Conservation (phyloP, 164 flowering plant genomes). For the Stephania yunnanensis region DNA sequence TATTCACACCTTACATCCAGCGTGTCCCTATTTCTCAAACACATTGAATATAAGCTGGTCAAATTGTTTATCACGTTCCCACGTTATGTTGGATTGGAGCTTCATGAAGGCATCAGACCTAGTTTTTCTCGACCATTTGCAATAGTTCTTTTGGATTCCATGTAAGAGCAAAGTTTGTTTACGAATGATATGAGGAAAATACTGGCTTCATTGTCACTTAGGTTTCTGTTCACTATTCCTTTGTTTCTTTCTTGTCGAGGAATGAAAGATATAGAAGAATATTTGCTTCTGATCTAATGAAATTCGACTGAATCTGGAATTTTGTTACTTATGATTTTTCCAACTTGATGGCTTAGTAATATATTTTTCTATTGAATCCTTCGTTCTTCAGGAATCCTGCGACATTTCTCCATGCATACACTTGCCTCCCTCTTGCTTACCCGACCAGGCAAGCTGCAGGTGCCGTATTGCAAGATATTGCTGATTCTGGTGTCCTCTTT, state of each 20-base stretch:
- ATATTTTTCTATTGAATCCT: neutral
- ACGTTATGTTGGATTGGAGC: no score
- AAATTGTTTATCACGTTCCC: no score
- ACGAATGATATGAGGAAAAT: neutral
- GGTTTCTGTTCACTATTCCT: neutral
- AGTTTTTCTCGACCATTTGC: neutral
- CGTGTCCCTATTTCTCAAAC: no score
- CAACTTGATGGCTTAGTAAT: neutral
- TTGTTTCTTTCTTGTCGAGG: neutral
- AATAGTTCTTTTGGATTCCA: neutral
- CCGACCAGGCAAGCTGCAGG: slow-evolving; percentile 98
- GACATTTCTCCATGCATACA: slow-evolving; percentile 33
- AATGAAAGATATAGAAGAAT: neutral
- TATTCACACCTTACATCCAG: no score
- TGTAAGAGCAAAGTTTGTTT: neutral
- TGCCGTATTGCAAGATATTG: slow-evolving; percentile 93
- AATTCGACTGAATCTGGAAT: neutral
- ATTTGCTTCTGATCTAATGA: neutral
- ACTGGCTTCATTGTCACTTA: neutral
- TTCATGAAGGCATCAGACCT: neutral
- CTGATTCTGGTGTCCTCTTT: slow-evolving; percentile 93
- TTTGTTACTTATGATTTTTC: neutral
- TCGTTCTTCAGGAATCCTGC: slow-evolving; percentile 28
- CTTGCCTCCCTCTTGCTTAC: slow-evolving; percentile 35
- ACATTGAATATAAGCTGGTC: no score